Base-by-base conservation (phyloP, 805 yeast genomes). In the Starmerella khaoyaiensis region DNA sequence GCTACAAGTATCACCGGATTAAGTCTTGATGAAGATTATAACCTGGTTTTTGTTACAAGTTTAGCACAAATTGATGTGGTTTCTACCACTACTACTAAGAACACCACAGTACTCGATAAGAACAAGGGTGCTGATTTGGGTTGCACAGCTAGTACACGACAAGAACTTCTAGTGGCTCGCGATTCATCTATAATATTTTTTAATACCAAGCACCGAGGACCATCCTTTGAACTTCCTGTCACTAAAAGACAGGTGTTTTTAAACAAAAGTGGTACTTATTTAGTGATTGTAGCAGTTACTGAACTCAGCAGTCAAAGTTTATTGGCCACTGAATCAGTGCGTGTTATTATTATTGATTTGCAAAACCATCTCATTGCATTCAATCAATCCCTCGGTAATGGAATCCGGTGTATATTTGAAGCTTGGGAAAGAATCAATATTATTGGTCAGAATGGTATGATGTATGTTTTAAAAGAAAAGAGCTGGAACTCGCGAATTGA, bases 1-100 rank as follows among this genome's bases (percentile, higher is more conserved):
- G 28, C 48, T 1, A 90, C 82, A 33, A 94, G 96, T 1, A 68
- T 90, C 15, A 87, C 97, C 0, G 78, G 81, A 0, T 58, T 87
- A 1, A 68, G 70, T 21, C 71, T 86, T 47, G 65, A 65, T 35
- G 57, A 51, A 12, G 58, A 52, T 10, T 47, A 31, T 8, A 36
- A 41, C n/a, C 31, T 32, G 11, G 58, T 84, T 12, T 84, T 71
- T 53, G 78, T 81, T 15, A 65, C 87, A 1, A 79, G 96, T 0
- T 74, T 90, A 0, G 71, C 78, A 12, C 76, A 69, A 46, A 67
- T 84, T 1, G 55, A 83, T 33, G 69, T 84, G 0, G 72, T 84
- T 9, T 68, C 75, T 11, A 83, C 95, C 0, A 68, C 76, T 5
- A n/a, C 42, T 8, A 6, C 42, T 0, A 70, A 71, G 37, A 76